These are phyloP conservation scores for Sporormia fimetaria DNA, from an alignment of 495 filamentous ascomycete genomes.

Conservation along the genomic window DNA sequence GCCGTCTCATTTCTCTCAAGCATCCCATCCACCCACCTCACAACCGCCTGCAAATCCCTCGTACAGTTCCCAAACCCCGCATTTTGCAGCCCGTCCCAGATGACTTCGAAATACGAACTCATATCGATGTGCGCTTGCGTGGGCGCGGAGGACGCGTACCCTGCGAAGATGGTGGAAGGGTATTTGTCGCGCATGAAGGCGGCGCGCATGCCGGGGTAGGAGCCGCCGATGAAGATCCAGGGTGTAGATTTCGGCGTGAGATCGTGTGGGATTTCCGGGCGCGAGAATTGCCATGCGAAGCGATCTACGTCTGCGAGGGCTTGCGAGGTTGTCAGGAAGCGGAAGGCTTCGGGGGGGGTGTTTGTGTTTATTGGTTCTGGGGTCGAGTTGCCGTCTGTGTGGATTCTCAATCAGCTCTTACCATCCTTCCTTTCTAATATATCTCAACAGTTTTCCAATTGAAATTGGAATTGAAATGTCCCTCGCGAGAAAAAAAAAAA, in stretches of 20 bases:
- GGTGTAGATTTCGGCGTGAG: slow-evolving; percentile 40
- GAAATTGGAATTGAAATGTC: not conserved
- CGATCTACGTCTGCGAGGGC: slow-evolving; percentile 43
- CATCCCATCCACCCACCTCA: slow-evolving; percentile 42
- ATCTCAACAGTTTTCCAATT: not conserved
- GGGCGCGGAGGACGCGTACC: slow-evolving; percentile 46
- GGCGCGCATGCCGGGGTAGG: slow-evolving; percentile 46
- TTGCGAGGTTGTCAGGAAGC: slow-evolving; percentile 41
- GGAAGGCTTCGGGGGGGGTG: slow-evolving; percentile 40
- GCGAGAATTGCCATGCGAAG: slow-evolving; percentile 42
- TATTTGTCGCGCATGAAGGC: slow-evolving; percentile 46
- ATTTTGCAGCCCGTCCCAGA: slow-evolving; percentile 42
- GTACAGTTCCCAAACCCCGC: slow-evolving; percentile 46
- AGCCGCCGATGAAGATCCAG: slow-evolving; percentile 51
- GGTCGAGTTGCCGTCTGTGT: slow-evolving; percentile 38
- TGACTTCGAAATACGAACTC: slow-evolving; percentile 46
- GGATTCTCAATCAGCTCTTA: not conserved
- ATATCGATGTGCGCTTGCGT: slow-evolving; percentile 45
- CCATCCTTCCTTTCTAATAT: no score
- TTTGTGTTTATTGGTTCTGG: slow-evolving; percentile 38
- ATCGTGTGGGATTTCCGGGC: slow-evolving; percentile 30
- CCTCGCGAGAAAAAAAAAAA: not conserved
- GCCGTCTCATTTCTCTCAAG: slow-evolving; percentile 30
- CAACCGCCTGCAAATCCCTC: slow-evolving; percentile 41
- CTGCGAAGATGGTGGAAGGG: slow-evolving; percentile 46